These are phyloP conservation scores for Phaeotremella skinneri DNA, from an alignment of 768 basidiomycete genomes.

Conservation along the genomic window DNA sequence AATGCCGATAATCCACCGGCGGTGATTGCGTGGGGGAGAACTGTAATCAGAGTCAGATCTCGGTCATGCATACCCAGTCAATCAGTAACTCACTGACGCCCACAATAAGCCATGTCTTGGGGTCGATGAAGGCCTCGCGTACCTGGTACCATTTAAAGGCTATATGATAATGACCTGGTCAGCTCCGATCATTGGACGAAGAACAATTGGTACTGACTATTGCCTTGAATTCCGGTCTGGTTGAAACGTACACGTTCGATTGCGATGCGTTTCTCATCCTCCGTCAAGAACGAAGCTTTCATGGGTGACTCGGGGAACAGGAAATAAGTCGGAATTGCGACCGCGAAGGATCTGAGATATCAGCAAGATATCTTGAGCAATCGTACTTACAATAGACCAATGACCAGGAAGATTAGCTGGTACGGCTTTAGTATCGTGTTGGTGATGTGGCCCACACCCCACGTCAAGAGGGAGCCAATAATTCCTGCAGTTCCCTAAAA, in stretches of 20 bases:
- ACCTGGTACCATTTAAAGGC: conserved; percentile 38
- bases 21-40: conserved; percentile 16
- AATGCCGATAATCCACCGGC: conserved; percentile 56
- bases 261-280: conserved; percentile 34
- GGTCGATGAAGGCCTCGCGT: conserved; percentile 47
- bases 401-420: conserved; percentile 19
- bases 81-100: conserved; percentile 31
- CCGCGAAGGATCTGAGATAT: neutral
- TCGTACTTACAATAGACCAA: conserved; percentile 5
- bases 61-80: neutral
- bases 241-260: conserved; percentile 16
- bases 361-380: neutral
- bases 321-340: conserved; percentile 20
- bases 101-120: conserved; percentile 56
- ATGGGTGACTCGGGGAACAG: conserved; percentile 48
- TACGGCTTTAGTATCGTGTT: conserved; percentile 3
- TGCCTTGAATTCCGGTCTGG: conserved; percentile 39
- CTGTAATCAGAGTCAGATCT: neutral
- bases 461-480: conserved; percentile 8
- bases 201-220: conserved; percentile 22
- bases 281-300: conserved; percentile 23
- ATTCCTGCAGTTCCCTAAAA: neutral
- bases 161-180: neutral
- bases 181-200: neutral
- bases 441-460: conserved; percentile 1